Percentiles rank a stretch among this genome's conserved stretches.
Evolutionary conservation across 331 rosid species (phyloP).

Genomic region (Dryas integrifolia): DNA sequence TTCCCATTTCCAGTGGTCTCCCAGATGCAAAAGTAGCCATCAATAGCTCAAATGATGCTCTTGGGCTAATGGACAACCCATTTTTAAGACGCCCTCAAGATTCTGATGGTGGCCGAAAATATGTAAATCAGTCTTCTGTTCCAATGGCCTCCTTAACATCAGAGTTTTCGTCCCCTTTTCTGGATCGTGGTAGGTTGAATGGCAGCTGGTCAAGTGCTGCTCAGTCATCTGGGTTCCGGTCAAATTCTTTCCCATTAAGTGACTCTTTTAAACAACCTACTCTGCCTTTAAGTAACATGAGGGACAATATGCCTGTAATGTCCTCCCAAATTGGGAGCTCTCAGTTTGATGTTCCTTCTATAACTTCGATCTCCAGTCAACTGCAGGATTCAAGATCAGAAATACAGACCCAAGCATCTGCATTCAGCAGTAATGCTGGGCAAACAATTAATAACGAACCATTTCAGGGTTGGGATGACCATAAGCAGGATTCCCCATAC

Average conservation of each 20-base stretch:
- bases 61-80: slow-evolving; percentile 41
- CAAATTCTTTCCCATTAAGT: slow-evolving; percentile 44
- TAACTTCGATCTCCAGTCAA: slow-evolving; percentile 41
- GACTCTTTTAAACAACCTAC: slow-evolving; percentile 40
- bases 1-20: slow-evolving; percentile 43
- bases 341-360: slow-evolving; percentile 47
- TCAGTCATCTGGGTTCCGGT: slow-evolving; percentile 45
- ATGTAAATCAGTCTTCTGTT: slow-evolving; percentile 43
- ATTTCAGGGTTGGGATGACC: slow-evolving; percentile 56
- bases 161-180: slow-evolving; percentile 41
- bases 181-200: slow-evolving; percentile 46
- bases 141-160: slow-evolving; percentile 40
- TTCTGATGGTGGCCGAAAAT: slow-evolving; percentile 42
- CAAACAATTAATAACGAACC: slow-evolving; percentile 34
- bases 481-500: slow-evolving; percentile 44
- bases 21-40: slow-evolving; percentile 37
- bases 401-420: slow-evolving; percentile 38
- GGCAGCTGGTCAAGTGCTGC: slow-evolving; percentile 50
- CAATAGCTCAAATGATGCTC: slow-evolving; percentile 30
- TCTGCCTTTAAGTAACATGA: slow-evolving; percentile 29
- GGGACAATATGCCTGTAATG: slow-evolving; percentile 40
- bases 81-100: slow-evolving; percentile 36
- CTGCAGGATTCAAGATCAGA: slow-evolving; percentile 43
- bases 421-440: slow-evolving; percentile 29
- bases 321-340: slow-evolving; percentile 35